phyloP scores from a whole-genome alignment of 495 filamentous ascomycete genomes.

The Acidomyces sp. region DNA sequence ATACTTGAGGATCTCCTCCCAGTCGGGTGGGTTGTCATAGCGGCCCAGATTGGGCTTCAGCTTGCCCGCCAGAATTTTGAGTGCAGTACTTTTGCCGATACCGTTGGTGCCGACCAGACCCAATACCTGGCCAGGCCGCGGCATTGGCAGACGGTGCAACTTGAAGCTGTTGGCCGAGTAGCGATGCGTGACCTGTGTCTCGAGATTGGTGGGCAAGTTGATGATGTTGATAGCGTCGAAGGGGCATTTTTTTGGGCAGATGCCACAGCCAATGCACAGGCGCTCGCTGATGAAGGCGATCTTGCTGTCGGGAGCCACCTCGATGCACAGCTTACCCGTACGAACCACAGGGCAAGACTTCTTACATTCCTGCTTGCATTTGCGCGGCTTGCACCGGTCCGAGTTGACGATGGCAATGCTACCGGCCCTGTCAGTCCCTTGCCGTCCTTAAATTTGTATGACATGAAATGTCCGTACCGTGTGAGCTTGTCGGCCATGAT shows the following conservation, averaged over 20 bases:
- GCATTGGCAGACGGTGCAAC: slow-evolving; percentile 89
- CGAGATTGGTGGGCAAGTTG: slow-evolving; percentile 97
- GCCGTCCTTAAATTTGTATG: too few relatives aligned
- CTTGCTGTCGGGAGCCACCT: slow-evolving; percentile 78
- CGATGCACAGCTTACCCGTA: slow-evolving; percentile 92
- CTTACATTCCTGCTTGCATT: slow-evolving; percentile 98
- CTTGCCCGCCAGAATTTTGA: slow-evolving; percentile 96
- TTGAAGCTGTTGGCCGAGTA: slow-evolving; percentile 99
- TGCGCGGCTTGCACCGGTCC: slow-evolving; percentile 63
- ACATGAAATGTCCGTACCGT: slow-evolving; percentile 39
- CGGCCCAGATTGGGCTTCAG: slow-evolving; percentile 93
- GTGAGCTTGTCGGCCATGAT: slow-evolving; percentile 79
- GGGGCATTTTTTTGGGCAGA: slow-evolving; percentile 98
- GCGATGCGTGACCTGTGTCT: slow-evolving; percentile 92
- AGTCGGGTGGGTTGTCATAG: slow-evolving; percentile 93
- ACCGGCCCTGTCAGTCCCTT: too few relatives aligned
- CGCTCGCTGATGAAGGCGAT: slow-evolving; percentile 96
- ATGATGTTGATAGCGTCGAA: slow-evolving; percentile 98
- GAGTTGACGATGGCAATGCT: slow-evolving; percentile 96
- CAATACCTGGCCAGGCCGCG: slow-evolving; percentile 88
- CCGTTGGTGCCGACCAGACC: slow-evolving; percentile 97
- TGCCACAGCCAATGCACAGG: slow-evolving; percentile 95
- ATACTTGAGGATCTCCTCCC: slow-evolving; percentile 97
- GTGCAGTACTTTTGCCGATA: slow-evolving; percentile 96
- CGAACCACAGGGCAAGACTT: slow-evolving; percentile 97